These are phyloP conservation scores for Komagataella populi DNA, from an alignment of 805 yeast genomes.

Conservation along the genomic window DNA sequence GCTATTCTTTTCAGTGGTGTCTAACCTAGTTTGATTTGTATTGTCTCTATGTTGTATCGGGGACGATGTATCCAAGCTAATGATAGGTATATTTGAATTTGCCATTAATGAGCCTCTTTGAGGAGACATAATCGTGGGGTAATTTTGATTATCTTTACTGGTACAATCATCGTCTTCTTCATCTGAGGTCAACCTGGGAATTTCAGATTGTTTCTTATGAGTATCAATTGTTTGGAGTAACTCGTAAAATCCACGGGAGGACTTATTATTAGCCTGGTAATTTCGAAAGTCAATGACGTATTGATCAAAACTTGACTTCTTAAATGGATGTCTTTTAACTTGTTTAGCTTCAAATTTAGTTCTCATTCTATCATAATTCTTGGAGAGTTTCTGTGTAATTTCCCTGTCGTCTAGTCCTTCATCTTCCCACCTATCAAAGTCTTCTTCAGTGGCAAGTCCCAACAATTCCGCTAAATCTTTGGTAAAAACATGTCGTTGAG, in stretches of 20 bases:
- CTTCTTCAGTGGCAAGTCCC: conserved; percentile 11
- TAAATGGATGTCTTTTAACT: conserved; percentile 15
- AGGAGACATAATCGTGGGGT: background rate
- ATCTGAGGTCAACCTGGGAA: background rate
- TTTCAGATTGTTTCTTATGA: conserved; percentile 4
- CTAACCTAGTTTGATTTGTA: background rate
- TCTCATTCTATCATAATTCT: conserved; percentile 13
- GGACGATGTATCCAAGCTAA: background rate
- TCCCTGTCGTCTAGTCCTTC: conserved; percentile 11
- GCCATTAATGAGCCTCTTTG: background rate
- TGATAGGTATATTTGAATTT: background rate
- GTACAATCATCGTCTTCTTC: conserved; percentile 5
- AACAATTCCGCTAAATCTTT: conserved; percentile 19
- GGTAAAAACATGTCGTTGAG: conserved; percentile 20
- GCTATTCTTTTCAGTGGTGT: background rate
- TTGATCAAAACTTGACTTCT: conserved; percentile 13
- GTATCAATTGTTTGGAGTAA: conserved; percentile 5
- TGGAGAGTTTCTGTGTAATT: conserved; percentile 14
- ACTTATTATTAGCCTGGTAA: conserved; percentile 8
- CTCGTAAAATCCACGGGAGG: conserved; percentile 12
- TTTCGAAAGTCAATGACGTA: conserved; percentile 17
- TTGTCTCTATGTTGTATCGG: background rate
- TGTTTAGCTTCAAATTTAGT: conserved; percentile 12
- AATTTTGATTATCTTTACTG: background rate
- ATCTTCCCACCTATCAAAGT: conserved; percentile 12